phyloP scores from a whole-genome alignment of 805 yeast species.

The Pichia nanzhaoensis region DNA sequence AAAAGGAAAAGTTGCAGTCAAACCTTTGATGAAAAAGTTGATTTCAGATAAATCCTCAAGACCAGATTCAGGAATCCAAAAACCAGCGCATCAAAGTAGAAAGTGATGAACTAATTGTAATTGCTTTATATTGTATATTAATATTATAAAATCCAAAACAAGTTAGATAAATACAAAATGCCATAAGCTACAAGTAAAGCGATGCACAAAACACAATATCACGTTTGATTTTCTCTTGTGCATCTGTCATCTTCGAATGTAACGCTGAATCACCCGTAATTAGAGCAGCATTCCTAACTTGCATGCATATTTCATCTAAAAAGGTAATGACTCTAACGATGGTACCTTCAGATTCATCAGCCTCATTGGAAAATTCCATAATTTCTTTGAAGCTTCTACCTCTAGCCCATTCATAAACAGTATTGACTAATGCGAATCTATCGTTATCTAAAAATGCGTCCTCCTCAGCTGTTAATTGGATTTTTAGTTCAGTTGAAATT shows the following conservation, averaged over 20 bases:
- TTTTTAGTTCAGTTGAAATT: constrained; percentile 61
- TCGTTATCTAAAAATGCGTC: constrained; percentile 75
- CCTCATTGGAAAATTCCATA: constrained; percentile 81
- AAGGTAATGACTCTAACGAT: constrained; percentile 94
- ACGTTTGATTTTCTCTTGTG: constrained; percentile 91
- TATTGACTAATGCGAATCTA: constrained; percentile 86
- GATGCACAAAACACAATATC: constrained; percentile 98
- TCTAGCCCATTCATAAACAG: constrained; percentile 96
- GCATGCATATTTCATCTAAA: constrained; percentile 90
- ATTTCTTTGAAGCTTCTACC: constrained; percentile 89
- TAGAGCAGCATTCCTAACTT: constrained; percentile 87
- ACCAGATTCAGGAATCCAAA: constrained; percentile 10
- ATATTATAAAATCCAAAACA: no score
- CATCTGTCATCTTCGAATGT: constrained; percentile 82
- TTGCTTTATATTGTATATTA: not conserved
- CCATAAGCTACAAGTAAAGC: constrained; percentile 56
- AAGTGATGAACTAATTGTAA: not conserved
- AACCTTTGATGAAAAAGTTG: constrained; percentile 23
- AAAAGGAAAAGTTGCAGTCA: constrained; percentile 29
- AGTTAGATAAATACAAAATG: not conserved
- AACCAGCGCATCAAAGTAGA: constrained; percentile 5
- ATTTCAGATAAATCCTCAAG: constrained; percentile 14
- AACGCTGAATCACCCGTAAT: constrained; percentile 91
- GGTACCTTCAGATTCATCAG: constrained; percentile 69
- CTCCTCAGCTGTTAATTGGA: constrained; percentile 76